Base-by-base conservation (phyloP, 306 rosid species). In the Dryas drummondii region DNA sequence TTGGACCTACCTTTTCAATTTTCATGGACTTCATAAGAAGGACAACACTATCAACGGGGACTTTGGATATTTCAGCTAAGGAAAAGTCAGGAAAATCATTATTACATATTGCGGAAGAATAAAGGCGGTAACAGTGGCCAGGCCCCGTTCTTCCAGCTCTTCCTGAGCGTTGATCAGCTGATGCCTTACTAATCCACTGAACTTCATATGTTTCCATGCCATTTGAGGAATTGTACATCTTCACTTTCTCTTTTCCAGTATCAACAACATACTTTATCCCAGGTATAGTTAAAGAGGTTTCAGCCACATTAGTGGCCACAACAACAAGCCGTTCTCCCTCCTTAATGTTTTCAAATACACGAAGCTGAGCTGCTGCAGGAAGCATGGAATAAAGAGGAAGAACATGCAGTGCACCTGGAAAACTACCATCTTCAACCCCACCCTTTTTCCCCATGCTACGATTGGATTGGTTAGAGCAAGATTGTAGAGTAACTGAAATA, bases 231-330 rank as follows among this genome's bases (percentile, higher is more conserved):
- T 90, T 83, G 70, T 91, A 94, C 19, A 76, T 85, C 79, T 94
- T 94, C 76, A 90, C 94, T 74, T 91, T 94, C 81, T 91, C 97
- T 80, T 91, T 90, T 65, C 98, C 98, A 7, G 97, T 90, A 74
- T 94, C 97, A 53, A 91, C 93, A 62, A 94, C 94, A 74, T 91
- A 94, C 86, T 88, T 94, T 79, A 94, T 80, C 46, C 98, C 94
- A 65, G 97, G 97, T 73, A 94, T 94, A 41, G 97, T 94, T 76
- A 94, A 72, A 45, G 98, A 94, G 71, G 98, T 94, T 86, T 94
- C 98, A n/a, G 98, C 98, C 77, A 94, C 98, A 85, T 94, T 94
- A 13, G 96, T 91, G 57, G 97, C 97, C 73, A 94, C 85, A 61
- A 91, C 97, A 72, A 94, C 82, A 60, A 94, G 97, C 54, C 98